Evolutionary conservation across 2,329 filamentous ascomycete genomes (phyloP).

Genomic region (Septoria linicola): DNA sequence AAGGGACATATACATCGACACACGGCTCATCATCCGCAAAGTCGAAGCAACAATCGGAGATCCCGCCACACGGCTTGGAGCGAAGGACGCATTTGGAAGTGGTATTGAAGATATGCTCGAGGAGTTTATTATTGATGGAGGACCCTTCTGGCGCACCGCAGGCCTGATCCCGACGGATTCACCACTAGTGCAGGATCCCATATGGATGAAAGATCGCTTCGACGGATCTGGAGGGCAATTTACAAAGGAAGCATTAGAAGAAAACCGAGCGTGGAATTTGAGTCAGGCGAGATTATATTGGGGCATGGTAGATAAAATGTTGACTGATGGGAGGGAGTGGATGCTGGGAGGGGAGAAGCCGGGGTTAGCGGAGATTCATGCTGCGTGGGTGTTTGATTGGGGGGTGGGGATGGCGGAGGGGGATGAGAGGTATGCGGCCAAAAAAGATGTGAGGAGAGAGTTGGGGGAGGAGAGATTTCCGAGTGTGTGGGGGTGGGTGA

Average conservation of each 20-base stretch:
- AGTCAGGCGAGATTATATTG: constrained; percentile 25
- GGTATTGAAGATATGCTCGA: constrained; percentile 23
- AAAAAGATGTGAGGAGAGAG: constrained; percentile 17
- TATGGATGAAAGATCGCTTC: constrained; percentile 23
- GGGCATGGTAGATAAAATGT: constrained; percentile 26
- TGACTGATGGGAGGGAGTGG: constrained; percentile 26
- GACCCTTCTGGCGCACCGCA: constrained; percentile 21
- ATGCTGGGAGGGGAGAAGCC: constrained; percentile 18
- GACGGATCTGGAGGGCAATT: constrained; percentile 22
- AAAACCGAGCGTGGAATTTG: constrained; percentile 17
- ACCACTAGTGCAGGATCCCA: constrained; percentile 18
- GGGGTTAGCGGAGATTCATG: constrained; percentile 27
- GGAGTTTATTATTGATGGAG: constrained; percentile 24
- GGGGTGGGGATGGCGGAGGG: constrained; percentile 17
- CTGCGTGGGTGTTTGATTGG: constrained; percentile 24
- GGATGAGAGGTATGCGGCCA: constrained; percentile 5
- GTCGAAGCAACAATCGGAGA: constrained; percentile 16
- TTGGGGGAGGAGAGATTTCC: constrained; percentile 18
- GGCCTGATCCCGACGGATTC: constrained; percentile 19
- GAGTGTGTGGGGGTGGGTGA: constrained; percentile 20
- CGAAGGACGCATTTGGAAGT: constrained; percentile 14
- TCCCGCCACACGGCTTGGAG: constrained; percentile 15
- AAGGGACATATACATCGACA: constrained; percentile 29
- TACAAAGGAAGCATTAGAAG: constrained; percentile 11
- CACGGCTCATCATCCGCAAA: constrained; percentile 23